A percentile compares a stretch with the other conserved stretches of the same genome.
Evolutionary conservation across 805 yeast genomes (phyloP).

Genomic region (Tetrapisispora phaffii): DNA sequence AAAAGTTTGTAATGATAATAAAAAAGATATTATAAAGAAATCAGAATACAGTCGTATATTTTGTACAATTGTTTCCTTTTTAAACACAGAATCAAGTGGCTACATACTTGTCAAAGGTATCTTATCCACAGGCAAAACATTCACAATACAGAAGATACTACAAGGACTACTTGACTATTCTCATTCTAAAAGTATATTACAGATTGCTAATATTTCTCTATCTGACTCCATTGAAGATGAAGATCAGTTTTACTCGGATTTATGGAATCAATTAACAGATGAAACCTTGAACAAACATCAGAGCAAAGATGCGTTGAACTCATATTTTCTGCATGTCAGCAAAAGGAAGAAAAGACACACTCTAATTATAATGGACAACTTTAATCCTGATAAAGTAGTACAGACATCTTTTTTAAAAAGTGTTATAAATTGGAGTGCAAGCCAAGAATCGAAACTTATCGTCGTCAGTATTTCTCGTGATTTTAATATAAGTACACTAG

Average conservation of each 20-base stretch:
- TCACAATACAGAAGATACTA: background rate
- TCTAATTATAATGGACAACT: conserved; percentile 58
- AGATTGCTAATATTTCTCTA: background rate
- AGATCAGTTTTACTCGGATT: conserved; percentile 42
- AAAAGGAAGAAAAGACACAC: conserved; percentile 35
- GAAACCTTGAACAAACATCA: conserved; percentile 46
- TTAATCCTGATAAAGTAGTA: background rate
- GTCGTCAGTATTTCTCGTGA: background rate
- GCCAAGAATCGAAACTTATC: background rate
- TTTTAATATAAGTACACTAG: background rate
- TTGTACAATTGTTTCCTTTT: background rate
- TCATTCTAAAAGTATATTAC: background rate
- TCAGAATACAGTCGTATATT: background rate
- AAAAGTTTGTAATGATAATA: background rate
- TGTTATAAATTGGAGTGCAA: background rate
- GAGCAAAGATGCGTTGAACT: conserved; percentile 58
- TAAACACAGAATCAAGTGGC: background rate
- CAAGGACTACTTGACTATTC: background rate
- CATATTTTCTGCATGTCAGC: conserved; percentile 42
- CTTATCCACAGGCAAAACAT: background rate
- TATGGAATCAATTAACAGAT: conserved; percentile 70
- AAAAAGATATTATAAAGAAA: background rate
- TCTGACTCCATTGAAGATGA: background rate
- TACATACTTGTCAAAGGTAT: background rate
- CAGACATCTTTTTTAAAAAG: background rate